A percentile compares a stretch with the other conserved stretches of the same genome.
These are phyloP conservation scores for Rhodotorula sphaerocarpa DNA, from an alignment of 768 basidiomycete species.

Conservation along the genomic window DNA sequence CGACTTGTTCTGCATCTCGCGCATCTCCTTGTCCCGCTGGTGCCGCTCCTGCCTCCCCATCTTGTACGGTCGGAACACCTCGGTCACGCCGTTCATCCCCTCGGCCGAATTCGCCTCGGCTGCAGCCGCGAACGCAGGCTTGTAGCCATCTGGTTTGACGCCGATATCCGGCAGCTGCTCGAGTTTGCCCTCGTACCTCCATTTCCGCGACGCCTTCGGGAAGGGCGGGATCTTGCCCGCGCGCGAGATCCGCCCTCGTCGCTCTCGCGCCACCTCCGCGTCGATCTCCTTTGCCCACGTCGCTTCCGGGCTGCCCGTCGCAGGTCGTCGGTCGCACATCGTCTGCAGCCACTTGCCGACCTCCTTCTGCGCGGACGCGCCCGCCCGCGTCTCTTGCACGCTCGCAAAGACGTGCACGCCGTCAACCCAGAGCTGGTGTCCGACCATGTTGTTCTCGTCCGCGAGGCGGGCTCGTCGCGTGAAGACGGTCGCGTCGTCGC, in stretches of 20 bases:
- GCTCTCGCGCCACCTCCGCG: neutral
- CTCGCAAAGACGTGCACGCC: conserved; percentile 49
- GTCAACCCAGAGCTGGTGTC: conserved; percentile 81
- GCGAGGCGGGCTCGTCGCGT: conserved; percentile 79
- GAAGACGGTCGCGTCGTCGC: conserved; percentile 79
- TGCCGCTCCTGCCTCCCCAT: neutral
- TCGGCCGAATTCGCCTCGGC: neutral
- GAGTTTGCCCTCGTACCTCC: neutral
- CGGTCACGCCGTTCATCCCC: neutral
- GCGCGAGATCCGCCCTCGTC: neutral
- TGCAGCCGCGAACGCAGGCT: conserved; percentile 4
- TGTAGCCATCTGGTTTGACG: neutral
- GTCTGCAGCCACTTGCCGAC: conserved; percentile 3
- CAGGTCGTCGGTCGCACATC: neutral
- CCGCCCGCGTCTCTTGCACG: neutral
- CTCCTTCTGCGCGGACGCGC: neutral
- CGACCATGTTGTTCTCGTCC: conserved; percentile 60
- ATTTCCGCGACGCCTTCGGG: neutral
- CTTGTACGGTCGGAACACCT: neutral
- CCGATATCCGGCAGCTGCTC: neutral
- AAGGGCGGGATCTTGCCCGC: neutral
- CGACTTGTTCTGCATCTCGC: no score
- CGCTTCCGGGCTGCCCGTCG: neutral
- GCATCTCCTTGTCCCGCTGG: neutral
- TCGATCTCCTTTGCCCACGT: neutral